These are phyloP conservation scores for Psilocybe subaeruginosa DNA, from an alignment of 768 basidiomycete genomes.

Conservation along the genomic window DNA sequence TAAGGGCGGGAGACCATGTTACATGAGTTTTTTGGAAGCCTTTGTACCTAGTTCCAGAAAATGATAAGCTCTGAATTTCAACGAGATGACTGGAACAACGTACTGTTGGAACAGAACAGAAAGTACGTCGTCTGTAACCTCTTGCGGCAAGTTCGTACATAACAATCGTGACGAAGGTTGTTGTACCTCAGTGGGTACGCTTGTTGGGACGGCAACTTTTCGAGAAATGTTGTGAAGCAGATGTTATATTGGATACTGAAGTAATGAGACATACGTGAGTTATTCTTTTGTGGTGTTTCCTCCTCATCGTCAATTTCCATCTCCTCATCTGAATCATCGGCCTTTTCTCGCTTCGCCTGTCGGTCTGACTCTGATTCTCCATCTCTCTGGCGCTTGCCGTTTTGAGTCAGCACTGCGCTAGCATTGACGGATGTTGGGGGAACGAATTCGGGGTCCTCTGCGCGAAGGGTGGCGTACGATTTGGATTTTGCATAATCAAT, in stretches of 20 bases:
- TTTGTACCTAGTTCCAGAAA: conserved; percentile 61
- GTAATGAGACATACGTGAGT: conserved; percentile 49
- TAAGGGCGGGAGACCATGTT: conserved; percentile 68
- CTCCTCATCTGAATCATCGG: conserved; percentile 67
- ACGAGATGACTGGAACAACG: conserved; percentile 33
- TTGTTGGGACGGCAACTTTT: conserved; percentile 36
- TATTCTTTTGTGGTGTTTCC: conserved; percentile 47
- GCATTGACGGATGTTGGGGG: conserved; percentile 70
- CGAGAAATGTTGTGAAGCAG: conserved; percentile 32
- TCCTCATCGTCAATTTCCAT: conserved; percentile 97
- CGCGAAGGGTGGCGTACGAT: conserved; percentile 81
- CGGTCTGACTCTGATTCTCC: conserved; percentile 59
- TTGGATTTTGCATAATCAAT: conserved; percentile 91
- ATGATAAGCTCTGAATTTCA: not conserved
- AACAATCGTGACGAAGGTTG: conserved; percentile 65
- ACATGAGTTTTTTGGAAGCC: conserved; percentile 80
- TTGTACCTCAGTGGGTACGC: conserved; percentile 51
- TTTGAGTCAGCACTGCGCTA: conserved; percentile 46
- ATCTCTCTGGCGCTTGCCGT: conserved; percentile 71
- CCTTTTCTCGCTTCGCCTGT: conserved; percentile 69
- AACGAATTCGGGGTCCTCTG: conserved; percentile 82
- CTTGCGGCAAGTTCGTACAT: conserved; percentile 88
- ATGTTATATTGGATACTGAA: conserved; percentile 27
- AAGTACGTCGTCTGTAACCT: conserved; percentile 87
- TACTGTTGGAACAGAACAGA: conserved; percentile 92